Evolutionary conservation across 2,329 filamentous ascomycete genomes (phyloP), one percentile per base, ranked within the genome.

Genomic region (Ophiostoma ips): DNA sequence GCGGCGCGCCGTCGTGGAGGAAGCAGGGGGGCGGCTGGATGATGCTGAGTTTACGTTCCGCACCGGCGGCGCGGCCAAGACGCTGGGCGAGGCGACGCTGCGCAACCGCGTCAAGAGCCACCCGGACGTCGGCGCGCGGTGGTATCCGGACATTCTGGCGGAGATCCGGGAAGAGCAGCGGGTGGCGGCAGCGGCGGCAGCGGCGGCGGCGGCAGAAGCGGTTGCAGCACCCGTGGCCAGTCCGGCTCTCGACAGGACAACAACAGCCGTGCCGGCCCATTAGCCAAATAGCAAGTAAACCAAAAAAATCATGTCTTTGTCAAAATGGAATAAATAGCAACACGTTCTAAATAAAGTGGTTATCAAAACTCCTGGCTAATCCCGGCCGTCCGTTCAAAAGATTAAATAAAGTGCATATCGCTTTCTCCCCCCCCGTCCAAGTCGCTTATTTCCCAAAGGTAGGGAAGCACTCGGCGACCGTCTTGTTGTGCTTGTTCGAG

Each of bases 1-100:
- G 68, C 70, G 84, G 46, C 68, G 76, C 55, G 66, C 70, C 5
- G 51, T 53, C 55, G 71, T 86, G 18, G 60, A 84, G 2, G 71
- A 70, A 59, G 65, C 64, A 44, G 76, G 77, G 43, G 68, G 76
- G 40, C 63, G 76, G 36, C 63, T 79, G 40, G 83, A 87, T 58
- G 85, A 89, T 60, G 85, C 90, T 43, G 87, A 94, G 68, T 94
- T 92, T 62, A 92, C 87, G 2, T 94, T 94, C 60, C 75, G 81
- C 21, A 79, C 73, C 54, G 84, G 84, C 15, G 71, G 77, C 50
- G 76, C 72, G 61, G 76, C 79, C 15, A 79, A 75, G 61, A 81
- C 76, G 56, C 66, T 94, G 9, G 87, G 87, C 5, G 86, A 94
- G 70, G 87, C 87, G 11, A 94, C 86, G 52, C 67, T 94, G 62